These are phyloP conservation scores for Epichloe typhina DNA, from an alignment of 2,329 filamentous ascomycete genomes.

Conservation along the genomic window DNA sequence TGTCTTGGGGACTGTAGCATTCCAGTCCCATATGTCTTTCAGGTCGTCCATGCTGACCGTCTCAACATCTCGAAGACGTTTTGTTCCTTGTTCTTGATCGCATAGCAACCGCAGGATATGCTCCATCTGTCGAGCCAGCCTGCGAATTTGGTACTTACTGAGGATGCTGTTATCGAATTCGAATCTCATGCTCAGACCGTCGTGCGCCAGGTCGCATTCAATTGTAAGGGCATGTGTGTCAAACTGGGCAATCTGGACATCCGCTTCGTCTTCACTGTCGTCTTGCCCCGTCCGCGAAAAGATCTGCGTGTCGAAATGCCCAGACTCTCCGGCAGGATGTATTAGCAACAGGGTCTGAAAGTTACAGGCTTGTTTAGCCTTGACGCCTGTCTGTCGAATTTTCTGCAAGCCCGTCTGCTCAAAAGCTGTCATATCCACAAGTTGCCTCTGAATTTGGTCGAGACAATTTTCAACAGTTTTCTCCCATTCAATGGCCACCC, in stretches of 20 bases:
- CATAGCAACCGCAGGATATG: background rate
- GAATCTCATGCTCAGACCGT: background rate
- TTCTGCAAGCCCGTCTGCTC: slow-evolving; percentile 17
- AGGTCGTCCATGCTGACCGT: slow-evolving; percentile 3
- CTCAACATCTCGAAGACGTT: background rate
- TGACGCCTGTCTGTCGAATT: slow-evolving; percentile 11
- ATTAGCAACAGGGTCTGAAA: slow-evolving; percentile 9
- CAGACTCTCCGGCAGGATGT: background rate
- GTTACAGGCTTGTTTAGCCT: slow-evolving; percentile 7
- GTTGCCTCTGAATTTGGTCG: slow-evolving; percentile 11
- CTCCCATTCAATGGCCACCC: slow-evolving; percentile 8
- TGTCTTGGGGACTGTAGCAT: slow-evolving; percentile 2
- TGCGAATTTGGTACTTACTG: background rate
- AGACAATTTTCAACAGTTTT: slow-evolving; percentile 5
- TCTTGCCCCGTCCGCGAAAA: background rate
- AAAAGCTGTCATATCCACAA: slow-evolving; percentile 12
- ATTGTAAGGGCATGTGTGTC: slow-evolving; percentile 1
- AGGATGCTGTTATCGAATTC: slow-evolving; percentile 1
- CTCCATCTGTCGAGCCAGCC: slow-evolving; percentile 1
- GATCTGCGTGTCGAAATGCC: background rate
- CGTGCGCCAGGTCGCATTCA: background rate
- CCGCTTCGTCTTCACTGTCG: background rate
- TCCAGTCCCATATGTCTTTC: slow-evolving; percentile 5
- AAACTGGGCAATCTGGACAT: background rate
- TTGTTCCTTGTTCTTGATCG: background rate